Conservation (phyloP, 805 yeast genomes). For the Metschnikowia cerradonensis region DNA sequence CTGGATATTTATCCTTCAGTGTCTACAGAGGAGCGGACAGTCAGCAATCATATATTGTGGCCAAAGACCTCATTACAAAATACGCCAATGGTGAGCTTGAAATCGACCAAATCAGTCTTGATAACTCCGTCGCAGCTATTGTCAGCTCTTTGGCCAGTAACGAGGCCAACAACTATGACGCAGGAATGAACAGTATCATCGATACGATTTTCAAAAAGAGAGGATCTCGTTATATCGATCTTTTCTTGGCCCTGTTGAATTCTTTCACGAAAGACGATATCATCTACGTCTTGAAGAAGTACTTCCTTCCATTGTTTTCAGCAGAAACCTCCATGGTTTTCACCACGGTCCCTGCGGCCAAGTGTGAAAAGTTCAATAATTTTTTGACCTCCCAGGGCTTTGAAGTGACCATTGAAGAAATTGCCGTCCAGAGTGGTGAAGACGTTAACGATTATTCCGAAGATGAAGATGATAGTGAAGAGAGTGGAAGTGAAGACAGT, state of each 20-base stretch:
- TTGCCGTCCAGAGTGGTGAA: conserved; percentile 23
- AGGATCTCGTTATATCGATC: conserved; percentile 60
- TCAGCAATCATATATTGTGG: conserved; percentile 57
- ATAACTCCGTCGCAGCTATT: conserved; percentile 72
- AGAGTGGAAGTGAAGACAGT: not conserved
- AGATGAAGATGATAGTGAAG: conserved; percentile 11
- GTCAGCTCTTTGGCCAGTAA: conserved; percentile 67
- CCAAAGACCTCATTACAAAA: conserved; percentile 59
- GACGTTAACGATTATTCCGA: conserved; percentile 7
- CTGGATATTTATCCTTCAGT: conserved; percentile 61
- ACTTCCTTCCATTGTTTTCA: conserved; percentile 64
- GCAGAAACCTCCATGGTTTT: conserved; percentile 55
- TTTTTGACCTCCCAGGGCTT: conserved; percentile 57
- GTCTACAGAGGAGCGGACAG: conserved; percentile 86
- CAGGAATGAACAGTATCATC: conserved; percentile 62
- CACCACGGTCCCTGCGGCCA: conserved; percentile 69
- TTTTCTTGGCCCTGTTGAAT: conserved; percentile 51
- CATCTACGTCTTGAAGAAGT: conserved; percentile 47
- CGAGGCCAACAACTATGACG: conserved; percentile 60
- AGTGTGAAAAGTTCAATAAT: conserved; percentile 41
- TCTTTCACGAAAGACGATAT: conserved; percentile 52
- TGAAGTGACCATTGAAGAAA: conserved; percentile 52
- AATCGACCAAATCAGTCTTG: conserved; percentile 58
- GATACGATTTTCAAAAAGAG: conserved; percentile 66
- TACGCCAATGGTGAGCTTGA: conserved; percentile 49